Evolutionary conservation across 2,329 filamentous ascomycete species (phyloP), one percentile per base, ranked within the genome.

Genomic region (Aspergillus tanneri): DNA sequence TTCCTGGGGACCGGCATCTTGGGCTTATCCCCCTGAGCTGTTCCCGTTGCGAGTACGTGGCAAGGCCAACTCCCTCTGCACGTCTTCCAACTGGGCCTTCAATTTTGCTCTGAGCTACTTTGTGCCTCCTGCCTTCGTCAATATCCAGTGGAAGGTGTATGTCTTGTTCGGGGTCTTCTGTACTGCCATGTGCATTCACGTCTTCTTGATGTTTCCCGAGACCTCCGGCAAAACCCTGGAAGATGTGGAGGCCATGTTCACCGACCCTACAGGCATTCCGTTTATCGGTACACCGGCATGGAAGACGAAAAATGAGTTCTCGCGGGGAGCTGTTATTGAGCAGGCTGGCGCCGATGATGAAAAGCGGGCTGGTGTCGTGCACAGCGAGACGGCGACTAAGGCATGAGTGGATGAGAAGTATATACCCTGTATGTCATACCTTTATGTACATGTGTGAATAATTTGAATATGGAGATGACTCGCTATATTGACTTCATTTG

Each of bases 81-180:
- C 82, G 0, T 77, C 79, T 0, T 74, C 73, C 8, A 85, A 86
- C 67, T 86, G 83, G 83, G 76, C 77, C 46, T 83, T 83, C 62
- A 82, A 82, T 66, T 84, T 71, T 45, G 70, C 72, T 2, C 64
- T 76, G 19, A 72, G 72, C n/a, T 77, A 79, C 60, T 83, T 83
- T 57, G 77, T 80, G 0, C 80, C 80, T 0, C 76, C 78, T 0
- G 75, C 78, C 0, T 81, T 82, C 53, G 74, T 75, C 53, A 81
- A 75, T 62, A 81, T 81, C 57, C 53, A 72, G 48, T 81, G 78
- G 71, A 61, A 79, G 59, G 83, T 83, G 54, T 91, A 90, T 68
- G 80, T 90, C 67, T 76, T 92, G 54, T 92, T 92, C 62, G 88
- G 79, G 10, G 77, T 83, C 12, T 89, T 90, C 74, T 87, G 86